Evolutionary conservation across 2,329 filamentous ascomycete genomes (phyloP).

Genomic region (Hypoxylon sp.): DNA sequence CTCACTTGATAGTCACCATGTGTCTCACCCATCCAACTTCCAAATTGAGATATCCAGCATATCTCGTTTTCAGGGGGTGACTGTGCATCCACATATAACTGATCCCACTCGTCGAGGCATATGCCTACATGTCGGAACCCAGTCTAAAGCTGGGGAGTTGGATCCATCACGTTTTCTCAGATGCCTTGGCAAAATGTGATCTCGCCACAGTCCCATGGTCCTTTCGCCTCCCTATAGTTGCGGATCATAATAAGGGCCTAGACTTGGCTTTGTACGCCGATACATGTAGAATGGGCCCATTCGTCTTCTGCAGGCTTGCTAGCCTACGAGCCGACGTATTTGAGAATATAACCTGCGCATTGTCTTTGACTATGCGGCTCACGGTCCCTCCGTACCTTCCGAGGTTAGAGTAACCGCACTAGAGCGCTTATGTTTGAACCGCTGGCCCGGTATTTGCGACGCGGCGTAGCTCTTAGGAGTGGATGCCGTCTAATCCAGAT

Average conservation of each 20-base stretch:
- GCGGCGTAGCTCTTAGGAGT: slow-evolving; percentile 24
- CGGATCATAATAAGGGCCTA: slow-evolving; percentile 20
- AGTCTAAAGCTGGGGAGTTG: not conserved
- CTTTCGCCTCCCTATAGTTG: slow-evolving; percentile 7
- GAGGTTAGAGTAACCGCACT: slow-evolving; percentile 11
- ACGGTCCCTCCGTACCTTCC: slow-evolving; percentile 15
- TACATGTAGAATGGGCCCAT: slow-evolving; percentile 11
- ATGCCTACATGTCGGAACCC: not conserved
- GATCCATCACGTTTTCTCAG: not conserved
- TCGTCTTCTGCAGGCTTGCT: slow-evolving; percentile 12
- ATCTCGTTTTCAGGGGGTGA: not conserved
- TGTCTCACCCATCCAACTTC: not conserved
- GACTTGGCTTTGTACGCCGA: slow-evolving; percentile 16
- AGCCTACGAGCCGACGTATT: slow-evolving; percentile 30
- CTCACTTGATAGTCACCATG: not conserved
- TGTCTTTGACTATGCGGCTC: slow-evolving; percentile 19
- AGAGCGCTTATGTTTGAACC: slow-evolving; percentile 34
- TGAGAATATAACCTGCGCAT: slow-evolving; percentile 7
- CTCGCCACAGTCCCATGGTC: not conserved
- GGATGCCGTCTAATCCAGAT: slow-evolving; percentile 34
- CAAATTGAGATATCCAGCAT: not conserved
- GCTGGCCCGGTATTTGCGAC: slow-evolving; percentile 21
- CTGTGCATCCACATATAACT: not conserved
- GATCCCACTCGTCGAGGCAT: slow-evolving; percentile 1
- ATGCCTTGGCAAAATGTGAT: not conserved